Conservation (phyloP, 805 yeast genomes). For the Spathaspora arborariae region DNA sequence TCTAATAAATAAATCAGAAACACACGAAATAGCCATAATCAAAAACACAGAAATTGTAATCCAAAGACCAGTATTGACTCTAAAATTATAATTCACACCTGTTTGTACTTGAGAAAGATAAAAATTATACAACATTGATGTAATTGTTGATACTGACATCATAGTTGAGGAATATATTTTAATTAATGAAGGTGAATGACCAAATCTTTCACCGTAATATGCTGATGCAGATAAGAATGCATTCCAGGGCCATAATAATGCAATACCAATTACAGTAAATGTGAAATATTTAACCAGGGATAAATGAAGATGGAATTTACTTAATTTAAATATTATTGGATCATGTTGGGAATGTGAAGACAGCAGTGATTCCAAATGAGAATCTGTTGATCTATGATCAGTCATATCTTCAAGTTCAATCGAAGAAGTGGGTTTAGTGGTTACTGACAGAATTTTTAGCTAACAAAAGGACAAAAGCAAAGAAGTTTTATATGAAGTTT, state of each 20-base stretch:
- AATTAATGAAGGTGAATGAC: constrained; percentile 45
- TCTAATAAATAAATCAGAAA: constrained; percentile 28
- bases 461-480: background rate
- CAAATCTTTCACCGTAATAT: constrained; percentile 65
- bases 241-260: constrained; percentile 96
- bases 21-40: constrained; percentile 50
- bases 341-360: constrained; percentile 8
- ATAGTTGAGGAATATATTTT: constrained; percentile 71
- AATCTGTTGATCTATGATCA: constrained; percentile 9
- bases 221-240: constrained; percentile 82
- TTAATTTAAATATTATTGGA: constrained; percentile 16
- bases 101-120: constrained; percentile 63
- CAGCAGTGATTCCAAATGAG: background rate
- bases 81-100: constrained; percentile 50
- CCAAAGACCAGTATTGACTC: constrained; percentile 60
- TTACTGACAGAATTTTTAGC: background rate
- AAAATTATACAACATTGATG: constrained; percentile 57
- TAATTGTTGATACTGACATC: constrained; percentile 80
- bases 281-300: constrained; percentile 48
- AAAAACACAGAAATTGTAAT: constrained; percentile 58
- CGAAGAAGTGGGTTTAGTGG: background rate
- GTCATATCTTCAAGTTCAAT: constrained; percentile 14
- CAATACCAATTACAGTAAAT: constrained; percentile 67
- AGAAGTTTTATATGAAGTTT: background rate
- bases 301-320: constrained; percentile 6